Evolutionary conservation across 1,139 yeast genomes (phyloP).

Genomic region (Maudiozyma humilis): DNA sequence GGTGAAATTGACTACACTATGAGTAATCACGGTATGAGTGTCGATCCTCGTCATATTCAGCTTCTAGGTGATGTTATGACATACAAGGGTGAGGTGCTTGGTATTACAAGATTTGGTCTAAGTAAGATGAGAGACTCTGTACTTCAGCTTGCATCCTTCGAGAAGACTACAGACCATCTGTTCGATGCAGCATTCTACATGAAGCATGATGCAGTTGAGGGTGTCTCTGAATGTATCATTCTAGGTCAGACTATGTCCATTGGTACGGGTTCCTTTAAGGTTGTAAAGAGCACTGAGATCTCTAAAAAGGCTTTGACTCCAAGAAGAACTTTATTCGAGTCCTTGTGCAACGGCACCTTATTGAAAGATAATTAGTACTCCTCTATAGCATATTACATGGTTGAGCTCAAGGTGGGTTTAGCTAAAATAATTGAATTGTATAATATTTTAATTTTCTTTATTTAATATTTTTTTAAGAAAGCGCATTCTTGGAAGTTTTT

Average conservation of each 20-base stretch:
- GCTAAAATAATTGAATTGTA: not conserved
- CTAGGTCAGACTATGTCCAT: slow-evolving; percentile 95
- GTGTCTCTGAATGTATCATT: slow-evolving; percentile 96
- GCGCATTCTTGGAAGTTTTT: no score
- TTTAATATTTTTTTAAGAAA: no score
- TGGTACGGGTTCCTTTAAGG: slow-evolving; percentile 94
- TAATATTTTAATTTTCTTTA: not conserved
- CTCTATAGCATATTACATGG: not conserved
- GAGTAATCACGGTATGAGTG: slow-evolving; percentile 99
- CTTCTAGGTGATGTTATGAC: slow-evolving; percentile 97
- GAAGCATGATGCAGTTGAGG: slow-evolving; percentile 93
- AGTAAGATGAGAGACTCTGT: slow-evolving; percentile 99
- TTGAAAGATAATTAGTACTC: slow-evolving; percentile 7
- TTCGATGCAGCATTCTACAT: slow-evolving; percentile 97
- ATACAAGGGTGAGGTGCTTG: slow-evolving; percentile 94
- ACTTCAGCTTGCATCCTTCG: slow-evolving; percentile 91
- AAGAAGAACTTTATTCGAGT: slow-evolving; percentile 57
- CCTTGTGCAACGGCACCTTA: slow-evolving; percentile 32
- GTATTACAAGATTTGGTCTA: slow-evolving; percentile 95
- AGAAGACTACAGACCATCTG: slow-evolving; percentile 95
- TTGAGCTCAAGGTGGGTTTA: no score
- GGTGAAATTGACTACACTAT: slow-evolving; percentile 94
- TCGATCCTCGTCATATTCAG: slow-evolving; percentile 98
- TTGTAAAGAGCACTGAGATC: slow-evolving; percentile 52
- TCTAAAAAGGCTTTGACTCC: slow-evolving; percentile 39